A percentile compares a stretch with the other conserved stretches of the same genome.
phyloP scores from a whole-genome alignment of 345 rosid genomes.

The Anastatica hierochuntica region DNA sequence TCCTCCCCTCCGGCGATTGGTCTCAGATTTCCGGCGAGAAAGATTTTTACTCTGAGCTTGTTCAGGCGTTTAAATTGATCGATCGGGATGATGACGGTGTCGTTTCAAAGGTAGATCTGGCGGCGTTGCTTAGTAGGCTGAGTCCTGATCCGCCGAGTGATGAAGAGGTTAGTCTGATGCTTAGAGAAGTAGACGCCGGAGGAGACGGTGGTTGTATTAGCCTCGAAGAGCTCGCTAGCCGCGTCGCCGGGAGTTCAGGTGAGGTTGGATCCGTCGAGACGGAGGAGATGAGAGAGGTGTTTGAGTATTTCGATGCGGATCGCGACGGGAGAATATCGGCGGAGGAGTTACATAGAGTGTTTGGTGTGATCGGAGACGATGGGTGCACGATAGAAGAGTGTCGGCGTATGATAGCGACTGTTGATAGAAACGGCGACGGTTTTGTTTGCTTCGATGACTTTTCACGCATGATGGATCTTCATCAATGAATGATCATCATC shows the following conservation, averaged over 20 bases:
- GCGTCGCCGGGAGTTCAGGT: constrained; percentile 31
- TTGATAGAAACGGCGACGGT: constrained; percentile 67
- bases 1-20: constrained; percentile 34
- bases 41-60: constrained; percentile 31
- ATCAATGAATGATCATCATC: constrained; percentile 18
- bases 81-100: constrained; percentile 53
- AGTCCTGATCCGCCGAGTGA: constrained; percentile 44
- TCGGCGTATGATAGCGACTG: constrained; percentile 72
- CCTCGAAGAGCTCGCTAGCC: constrained; percentile 43
- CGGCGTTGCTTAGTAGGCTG: constrained; percentile 42
- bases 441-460: constrained; percentile 92
- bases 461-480: constrained; percentile 60
- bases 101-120: constrained; percentile 48
- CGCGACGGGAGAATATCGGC: constrained; percentile 87
- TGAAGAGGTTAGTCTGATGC: constrained; percentile 55
- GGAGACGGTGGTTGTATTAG: constrained; percentile 35
- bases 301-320: constrained; percentile 68
- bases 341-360: constrained; percentile 53
- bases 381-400: constrained; percentile 85
- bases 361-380: constrained; percentile 53
- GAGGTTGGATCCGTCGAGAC: no score
- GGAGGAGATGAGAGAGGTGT: constrained; percentile 64
- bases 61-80: constrained; percentile 41
- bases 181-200: constrained; percentile 43
- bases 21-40: no score